These are phyloP conservation scores for Hericium rajendrae DNA, from an alignment of 768 basidiomycete genomes.

Conservation along the genomic window DNA sequence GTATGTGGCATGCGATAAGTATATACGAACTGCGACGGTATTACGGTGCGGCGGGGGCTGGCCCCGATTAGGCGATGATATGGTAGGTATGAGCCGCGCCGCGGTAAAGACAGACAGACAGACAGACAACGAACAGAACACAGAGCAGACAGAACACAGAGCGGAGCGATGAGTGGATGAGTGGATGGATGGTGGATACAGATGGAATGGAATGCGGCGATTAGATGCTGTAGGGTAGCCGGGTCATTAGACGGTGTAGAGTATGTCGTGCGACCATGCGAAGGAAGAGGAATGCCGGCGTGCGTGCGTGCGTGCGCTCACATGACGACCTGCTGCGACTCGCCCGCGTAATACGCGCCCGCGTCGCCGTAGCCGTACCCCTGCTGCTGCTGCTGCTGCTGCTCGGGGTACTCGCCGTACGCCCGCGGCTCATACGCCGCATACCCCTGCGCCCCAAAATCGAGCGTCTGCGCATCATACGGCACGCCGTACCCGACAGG, in stretches of 20 bases:
- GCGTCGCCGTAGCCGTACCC: neutral
- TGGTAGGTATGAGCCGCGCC: neutral
- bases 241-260: neutral
- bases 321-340: slow-evolving; percentile 15
- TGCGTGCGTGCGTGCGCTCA: slow-evolving; percentile 2
- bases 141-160: neutral
- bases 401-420: neutral
- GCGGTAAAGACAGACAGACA: neutral
- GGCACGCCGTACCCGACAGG: slow-evolving; percentile 42
- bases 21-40: no score
- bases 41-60: no score
- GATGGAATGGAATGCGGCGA: neutral
- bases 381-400: neutral
- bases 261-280: no score
- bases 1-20: no score
- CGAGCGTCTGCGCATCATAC: slow-evolving; percentile 2
- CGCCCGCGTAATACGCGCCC: slow-evolving; percentile 7
- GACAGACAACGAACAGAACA: neutral
- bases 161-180: no score
- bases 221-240: neutral
- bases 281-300: no score
- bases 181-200: neutral
- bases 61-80: no score
- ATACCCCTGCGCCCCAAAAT: neutral
- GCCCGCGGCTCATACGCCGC: neutral